A percentile compares a stretch with the other conserved stretches of the same genome.
Evolutionary conservation across 2,329 filamentous ascomycete species (phyloP).

Genomic region (Pleochaeta shiraiana): DNA sequence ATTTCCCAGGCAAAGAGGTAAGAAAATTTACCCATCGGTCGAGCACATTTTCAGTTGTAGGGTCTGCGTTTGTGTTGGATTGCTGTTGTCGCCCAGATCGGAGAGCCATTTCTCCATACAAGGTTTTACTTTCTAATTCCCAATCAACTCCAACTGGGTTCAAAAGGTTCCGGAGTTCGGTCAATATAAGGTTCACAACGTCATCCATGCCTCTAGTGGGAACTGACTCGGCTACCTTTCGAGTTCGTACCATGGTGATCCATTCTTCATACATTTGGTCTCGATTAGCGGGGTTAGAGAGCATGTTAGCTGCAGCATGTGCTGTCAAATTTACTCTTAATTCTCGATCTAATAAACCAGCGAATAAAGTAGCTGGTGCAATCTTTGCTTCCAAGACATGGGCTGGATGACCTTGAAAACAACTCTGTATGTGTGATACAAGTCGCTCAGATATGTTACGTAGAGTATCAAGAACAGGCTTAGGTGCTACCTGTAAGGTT

Average conservation of each 20-base stretch:
- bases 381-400: slow-evolving; percentile 79
- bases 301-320: slow-evolving; percentile 80
- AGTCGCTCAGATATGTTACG: slow-evolving; percentile 68
- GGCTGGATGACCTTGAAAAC: slow-evolving; percentile 63
- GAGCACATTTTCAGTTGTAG: slow-evolving; percentile 40
- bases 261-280: slow-evolving; percentile 94
- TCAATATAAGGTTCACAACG: slow-evolving; percentile 36
- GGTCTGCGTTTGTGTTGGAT: slow-evolving; percentile 20
- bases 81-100: slow-evolving; percentile 24
- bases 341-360: slow-evolving; percentile 64
- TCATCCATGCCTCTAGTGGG: slow-evolving; percentile 44
- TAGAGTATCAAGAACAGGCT: slow-evolving; percentile 67
- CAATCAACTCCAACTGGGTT: slow-evolving; percentile 44
- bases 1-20: slow-evolving; percentile 42
- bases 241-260: slow-evolving; percentile 41
- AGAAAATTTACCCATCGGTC: slow-evolving; percentile 63
- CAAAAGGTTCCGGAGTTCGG: slow-evolving; percentile 47
- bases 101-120: slow-evolving; percentile 34
- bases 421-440: slow-evolving; percentile 60
- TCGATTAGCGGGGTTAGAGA: slow-evolving; percentile 71
- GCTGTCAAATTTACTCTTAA: slow-evolving; percentile 84
- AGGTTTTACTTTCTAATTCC: slow-evolving; percentile 38
- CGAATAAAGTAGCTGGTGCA: slow-evolving; percentile 73
- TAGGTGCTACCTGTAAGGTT: slow-evolving; percentile 77
- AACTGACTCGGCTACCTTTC: slow-evolving; percentile 40